These are phyloP conservation scores for Suillus tomentosus DNA, from an alignment of 768 basidiomycete genomes.

Conservation along the genomic window DNA sequence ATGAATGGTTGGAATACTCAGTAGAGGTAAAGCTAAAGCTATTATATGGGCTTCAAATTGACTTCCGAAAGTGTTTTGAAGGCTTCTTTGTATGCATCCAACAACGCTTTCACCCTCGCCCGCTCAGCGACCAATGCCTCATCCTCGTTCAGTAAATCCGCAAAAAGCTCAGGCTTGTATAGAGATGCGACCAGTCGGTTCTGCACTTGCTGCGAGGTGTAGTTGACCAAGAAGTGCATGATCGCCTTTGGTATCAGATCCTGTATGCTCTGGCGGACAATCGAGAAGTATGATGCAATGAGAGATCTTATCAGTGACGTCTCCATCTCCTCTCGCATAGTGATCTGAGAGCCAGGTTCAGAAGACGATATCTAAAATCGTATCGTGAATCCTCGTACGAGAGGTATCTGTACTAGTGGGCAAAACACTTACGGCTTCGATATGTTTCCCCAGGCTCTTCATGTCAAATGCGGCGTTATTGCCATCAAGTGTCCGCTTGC, in stretches of 20 bases:
- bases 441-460: slow-evolving; percentile 97
- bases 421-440: slow-evolving; percentile 81
- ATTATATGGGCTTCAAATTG: slow-evolving; percentile 63
- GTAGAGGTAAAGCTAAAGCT: background rate
- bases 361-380: slow-evolving; percentile 50
- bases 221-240: slow-evolving; percentile 97
- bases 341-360: slow-evolving; percentile 62
- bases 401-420: slow-evolving; percentile 12
- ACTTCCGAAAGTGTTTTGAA: slow-evolving; percentile 87
- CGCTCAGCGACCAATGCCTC: slow-evolving; percentile 94
- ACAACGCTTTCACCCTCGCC: slow-evolving; percentile 86
- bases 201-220: slow-evolving; percentile 95
- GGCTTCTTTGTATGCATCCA: slow-evolving; percentile 96
- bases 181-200: slow-evolving; percentile 92
- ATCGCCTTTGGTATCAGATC: slow-evolving; percentile 97
- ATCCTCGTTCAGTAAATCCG: slow-evolving; percentile 91
- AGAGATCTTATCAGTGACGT: slow-evolving; percentile 91
- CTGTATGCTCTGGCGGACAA: slow-evolving; percentile 95
- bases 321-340: slow-evolving; percentile 93
- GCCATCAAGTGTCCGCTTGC: slow-evolving; percentile 67
- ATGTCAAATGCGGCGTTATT: slow-evolving; percentile 93
- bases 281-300: slow-evolving; percentile 94
- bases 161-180: slow-evolving; percentile 94
- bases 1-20: background rate
- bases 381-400: slow-evolving; percentile 8